Percentiles rank a stretch among this genome's conserved stretches.
Conservation (phyloP, 2,329 filamentous ascomycete genomes). For the Pseudogymnoascus sp. region DNA sequence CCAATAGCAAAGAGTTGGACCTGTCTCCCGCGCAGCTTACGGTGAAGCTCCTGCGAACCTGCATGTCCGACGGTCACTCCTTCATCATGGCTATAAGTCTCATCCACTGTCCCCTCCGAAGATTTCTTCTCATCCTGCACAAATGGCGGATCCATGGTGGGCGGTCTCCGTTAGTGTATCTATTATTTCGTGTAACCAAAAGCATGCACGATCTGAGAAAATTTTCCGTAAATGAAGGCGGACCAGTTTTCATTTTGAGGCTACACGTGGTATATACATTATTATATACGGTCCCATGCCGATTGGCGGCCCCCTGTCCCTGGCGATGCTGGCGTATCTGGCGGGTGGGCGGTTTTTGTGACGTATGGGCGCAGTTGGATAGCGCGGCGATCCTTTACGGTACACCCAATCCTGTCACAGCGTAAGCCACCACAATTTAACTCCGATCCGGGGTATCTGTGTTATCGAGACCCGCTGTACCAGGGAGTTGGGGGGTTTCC, state of each 20-base stretch:
- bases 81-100: neutral
- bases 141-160: neutral
- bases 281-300: neutral
- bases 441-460: neutral
- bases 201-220: neutral
- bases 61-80: neutral
- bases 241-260: neutral
- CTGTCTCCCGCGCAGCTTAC: constrained; percentile 8
- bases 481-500: neutral
- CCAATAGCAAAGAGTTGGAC: constrained; percentile 23
- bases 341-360: neutral
- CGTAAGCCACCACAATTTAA: neutral
- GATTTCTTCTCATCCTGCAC: neutral
- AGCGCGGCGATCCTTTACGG: neutral
- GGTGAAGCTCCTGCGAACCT: constrained; percentile 9
- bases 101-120: neutral
- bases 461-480: neutral
- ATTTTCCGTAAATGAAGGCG: neutral
- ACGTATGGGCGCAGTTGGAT: neutral
- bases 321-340: neutral
- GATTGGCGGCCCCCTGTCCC: no score
- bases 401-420: neutral
- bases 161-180: neutral
- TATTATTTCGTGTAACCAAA: neutral
- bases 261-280: neutral